phyloP scores from a whole-genome alignment of 2,329 filamentous ascomycete species.

The Paecilomyces formosus region DNA sequence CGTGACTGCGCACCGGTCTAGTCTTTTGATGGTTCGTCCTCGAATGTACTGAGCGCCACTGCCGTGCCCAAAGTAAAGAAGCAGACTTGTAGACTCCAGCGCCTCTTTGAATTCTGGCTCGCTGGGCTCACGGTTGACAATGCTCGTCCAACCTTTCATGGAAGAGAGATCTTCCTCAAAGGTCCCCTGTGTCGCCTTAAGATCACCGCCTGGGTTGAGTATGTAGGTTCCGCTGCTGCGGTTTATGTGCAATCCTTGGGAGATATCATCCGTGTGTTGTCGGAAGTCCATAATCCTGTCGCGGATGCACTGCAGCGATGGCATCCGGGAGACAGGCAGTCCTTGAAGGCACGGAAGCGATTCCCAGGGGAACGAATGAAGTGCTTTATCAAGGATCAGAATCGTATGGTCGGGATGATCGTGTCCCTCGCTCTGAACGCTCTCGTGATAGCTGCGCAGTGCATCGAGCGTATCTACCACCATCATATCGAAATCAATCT shows the following conservation, averaged over 20 bases:
- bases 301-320: slow-evolving; percentile 74
- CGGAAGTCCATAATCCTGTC: slow-evolving; percentile 58
- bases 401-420: slow-evolving; percentile 59
- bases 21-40: slow-evolving; percentile 68
- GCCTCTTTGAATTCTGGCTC: slow-evolving; percentile 69
- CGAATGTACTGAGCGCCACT: slow-evolving; percentile 92
- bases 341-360: slow-evolving; percentile 78
- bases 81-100: slow-evolving; percentile 59
- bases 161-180: slow-evolving; percentile 61
- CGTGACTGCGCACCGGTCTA: slow-evolving; percentile 71
- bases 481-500: slow-evolving; percentile 92
- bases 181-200: slow-evolving; percentile 68
- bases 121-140: slow-evolving; percentile 61
- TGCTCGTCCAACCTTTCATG: slow-evolving; percentile 55
- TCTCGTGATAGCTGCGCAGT: slow-evolving; percentile 66
- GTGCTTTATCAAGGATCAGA: slow-evolving; percentile 79
- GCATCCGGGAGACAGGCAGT: slow-evolving; percentile 75
- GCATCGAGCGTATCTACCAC: slow-evolving; percentile 82
- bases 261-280: slow-evolving; percentile 12
- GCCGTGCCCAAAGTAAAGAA: slow-evolving; percentile 95
- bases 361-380: slow-evolving; percentile 94
- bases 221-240: slow-evolving; percentile 55
- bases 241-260: slow-evolving; percentile 42
- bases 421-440: slow-evolving; percentile 28
- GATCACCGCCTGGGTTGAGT: slow-evolving; percentile 80